Evolutionary conservation across 352 stramenopile species (phyloP).

Genomic region (Thalassiosira oceanica): DNA sequence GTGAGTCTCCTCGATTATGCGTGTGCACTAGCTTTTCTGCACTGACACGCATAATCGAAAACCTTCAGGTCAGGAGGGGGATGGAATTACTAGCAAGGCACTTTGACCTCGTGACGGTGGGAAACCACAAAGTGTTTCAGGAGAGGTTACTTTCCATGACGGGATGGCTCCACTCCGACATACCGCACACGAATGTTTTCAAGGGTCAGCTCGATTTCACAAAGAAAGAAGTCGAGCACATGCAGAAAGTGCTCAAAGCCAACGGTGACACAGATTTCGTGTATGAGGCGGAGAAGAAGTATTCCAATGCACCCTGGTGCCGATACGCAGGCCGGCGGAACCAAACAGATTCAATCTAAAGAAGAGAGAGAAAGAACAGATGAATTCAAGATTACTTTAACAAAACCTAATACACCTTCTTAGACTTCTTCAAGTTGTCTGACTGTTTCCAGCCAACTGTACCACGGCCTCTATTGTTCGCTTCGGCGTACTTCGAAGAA

Average conservation of each 20-base stretch:
- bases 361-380: too few relatives aligned
- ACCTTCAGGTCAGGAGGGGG: too few relatives aligned
- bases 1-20: too few relatives aligned
- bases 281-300: constrained; percentile 26
- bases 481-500: constrained; percentile 22
- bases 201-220: constrained; percentile 11
- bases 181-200: constrained; percentile 17
- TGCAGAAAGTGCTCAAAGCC: constrained; percentile 26
- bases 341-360: too few relatives aligned
- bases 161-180: constrained; percentile 15
- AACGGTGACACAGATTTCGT: constrained; percentile 38
- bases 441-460: constrained; percentile 41
- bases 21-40: too few relatives aligned
- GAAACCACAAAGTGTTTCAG: constrained; percentile 33
- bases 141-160: constrained; percentile 28
- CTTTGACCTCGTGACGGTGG: constrained; percentile 47
- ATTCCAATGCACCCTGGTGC: too few relatives aligned
- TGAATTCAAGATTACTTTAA: too few relatives aligned
- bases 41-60: too few relatives aligned
- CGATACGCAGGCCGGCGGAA: too few relatives aligned
- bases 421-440: constrained; percentile 34
- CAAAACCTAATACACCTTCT: constrained; percentile 21
- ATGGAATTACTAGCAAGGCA: constrained; percentile 41
- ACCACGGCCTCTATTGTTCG: constrained; percentile 34
- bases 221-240: constrained; percentile 32